phyloP scores from a whole-genome alignment of 108 stramenopile species.

The Cyclotella atomus region DNA sequence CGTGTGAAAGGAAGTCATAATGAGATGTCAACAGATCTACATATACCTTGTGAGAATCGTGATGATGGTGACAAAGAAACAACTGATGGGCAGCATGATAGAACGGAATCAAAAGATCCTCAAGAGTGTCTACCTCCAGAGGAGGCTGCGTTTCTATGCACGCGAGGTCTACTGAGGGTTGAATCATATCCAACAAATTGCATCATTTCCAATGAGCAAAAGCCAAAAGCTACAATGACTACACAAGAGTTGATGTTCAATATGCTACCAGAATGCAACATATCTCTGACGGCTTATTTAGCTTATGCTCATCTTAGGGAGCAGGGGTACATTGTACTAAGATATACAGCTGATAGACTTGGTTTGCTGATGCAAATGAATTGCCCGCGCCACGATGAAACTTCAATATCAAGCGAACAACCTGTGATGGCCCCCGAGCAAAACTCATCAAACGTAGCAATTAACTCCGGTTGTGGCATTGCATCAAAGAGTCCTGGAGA shows the following conservation, averaged over 20 bases:
- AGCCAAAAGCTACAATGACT: slow-evolving; percentile 11
- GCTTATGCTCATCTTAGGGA: slow-evolving; percentile 82
- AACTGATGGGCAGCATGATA: not conserved
- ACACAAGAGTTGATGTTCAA: slow-evolving; percentile 51
- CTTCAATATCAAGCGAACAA: not conserved
- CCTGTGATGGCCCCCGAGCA: not conserved
- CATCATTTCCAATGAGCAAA: not conserved
- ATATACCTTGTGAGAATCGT: not conserved
- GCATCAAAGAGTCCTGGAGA: too few relatives aligned
- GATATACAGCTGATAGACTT: slow-evolving; percentile 65
- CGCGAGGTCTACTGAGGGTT: slow-evolving; percentile 66
- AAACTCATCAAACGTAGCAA: not conserved
- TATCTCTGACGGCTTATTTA: slow-evolving; percentile 64
- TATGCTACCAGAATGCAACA: slow-evolving; percentile 59
- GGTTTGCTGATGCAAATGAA: slow-evolving; percentile 28
- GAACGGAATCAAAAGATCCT: slow-evolving; percentile 17
- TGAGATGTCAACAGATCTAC: not conserved
- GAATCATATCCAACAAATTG: slow-evolving; percentile 7
- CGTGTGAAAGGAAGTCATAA: slow-evolving; percentile 8
- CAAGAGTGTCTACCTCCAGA: slow-evolving; percentile 76
- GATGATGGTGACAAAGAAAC: not conserved
- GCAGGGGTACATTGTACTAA: slow-evolving; percentile 76
- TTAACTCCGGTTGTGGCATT: too few relatives aligned
- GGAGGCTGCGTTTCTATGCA: slow-evolving; percentile 79
- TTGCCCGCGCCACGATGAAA: not conserved